phyloP scores from a whole-genome alignment of 768 basidiomycete species.

The Cystobasidium ongulense region DNA sequence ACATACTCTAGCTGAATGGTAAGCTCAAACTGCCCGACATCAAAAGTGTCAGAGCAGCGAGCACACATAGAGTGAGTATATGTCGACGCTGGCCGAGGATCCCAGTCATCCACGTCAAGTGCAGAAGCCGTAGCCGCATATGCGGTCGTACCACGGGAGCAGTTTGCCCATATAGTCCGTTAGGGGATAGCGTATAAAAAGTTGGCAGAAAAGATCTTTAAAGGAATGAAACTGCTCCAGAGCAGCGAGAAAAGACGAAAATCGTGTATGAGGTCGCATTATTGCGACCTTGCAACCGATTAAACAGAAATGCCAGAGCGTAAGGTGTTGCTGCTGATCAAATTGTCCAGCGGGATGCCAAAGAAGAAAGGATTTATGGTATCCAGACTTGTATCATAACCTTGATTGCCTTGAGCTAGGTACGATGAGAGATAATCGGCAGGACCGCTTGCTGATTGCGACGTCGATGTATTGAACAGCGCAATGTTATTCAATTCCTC shows the following conservation, averaged over 20 bases:
- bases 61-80: not conserved
- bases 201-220: not conserved
- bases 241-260: not conserved
- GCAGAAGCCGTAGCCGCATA: too few relatives aligned
- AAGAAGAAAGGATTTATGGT: conserved; percentile 1
- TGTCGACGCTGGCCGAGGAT: not conserved
- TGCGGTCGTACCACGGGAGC: too few relatives aligned
- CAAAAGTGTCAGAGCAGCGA: not conserved
- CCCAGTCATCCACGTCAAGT: not conserved
- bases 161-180: too few relatives aligned
- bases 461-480: not conserved
- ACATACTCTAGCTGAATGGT: not conserved
- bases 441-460: not conserved
- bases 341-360: not conserved
- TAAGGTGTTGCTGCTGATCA: not conserved
- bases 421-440: not conserved
- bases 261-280: not conserved
- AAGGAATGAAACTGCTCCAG: not conserved
- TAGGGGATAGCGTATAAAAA: not conserved
- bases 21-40: not conserved
- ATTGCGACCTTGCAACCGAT: not conserved
- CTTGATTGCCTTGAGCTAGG: not conserved
- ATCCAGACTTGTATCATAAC: not conserved
- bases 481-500: not conserved
- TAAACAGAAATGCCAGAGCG: not conserved